A percentile compares a stretch with the other conserved stretches of the same genome.
phyloP scores from a whole-genome alignment of 164 flowering plant genomes.

The Vitis cinerea region DNA sequence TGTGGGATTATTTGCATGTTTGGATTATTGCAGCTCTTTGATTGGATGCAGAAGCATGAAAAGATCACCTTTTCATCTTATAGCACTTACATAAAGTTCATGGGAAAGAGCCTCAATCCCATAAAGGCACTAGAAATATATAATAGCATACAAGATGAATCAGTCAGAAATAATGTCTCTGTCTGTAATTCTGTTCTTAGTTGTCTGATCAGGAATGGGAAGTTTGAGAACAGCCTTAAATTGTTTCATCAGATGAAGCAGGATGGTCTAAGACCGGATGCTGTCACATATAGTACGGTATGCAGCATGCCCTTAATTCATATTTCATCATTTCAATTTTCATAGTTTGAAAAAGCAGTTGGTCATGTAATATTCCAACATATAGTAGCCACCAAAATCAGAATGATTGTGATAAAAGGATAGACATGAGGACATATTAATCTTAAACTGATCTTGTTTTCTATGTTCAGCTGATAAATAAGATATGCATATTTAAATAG shows the following conservation, averaged over 20 bases:
- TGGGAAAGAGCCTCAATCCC: conserved; percentile 54
- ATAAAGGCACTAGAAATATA: conserved; percentile 69
- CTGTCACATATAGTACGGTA: conserved; percentile 84
- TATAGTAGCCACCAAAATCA: too few species aligned
- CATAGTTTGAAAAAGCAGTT: not conserved
- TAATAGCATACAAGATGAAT: conserved; percentile 57
- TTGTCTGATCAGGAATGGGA: conserved; percentile 71
- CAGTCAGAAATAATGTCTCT: conserved; percentile 46
- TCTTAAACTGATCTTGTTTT: too few species aligned
- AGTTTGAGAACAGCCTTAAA: conserved; percentile 54
- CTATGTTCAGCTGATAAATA: too few species aligned
- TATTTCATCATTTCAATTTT: not conserved
- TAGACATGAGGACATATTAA: too few species aligned
- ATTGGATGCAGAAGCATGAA: conserved; percentile 76
- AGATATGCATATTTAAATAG: too few species aligned
- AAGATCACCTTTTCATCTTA: conserved; percentile 72
- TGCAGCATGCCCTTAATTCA: conserved; percentile 6
- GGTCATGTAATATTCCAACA: not conserved
- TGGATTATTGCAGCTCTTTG: conserved; percentile 65
- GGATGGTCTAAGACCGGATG: conserved; percentile 73
- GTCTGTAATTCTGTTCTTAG: conserved; percentile 80
- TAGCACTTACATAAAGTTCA: conserved; percentile 75
- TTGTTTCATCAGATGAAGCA: conserved; percentile 83
- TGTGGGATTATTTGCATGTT: not conserved
- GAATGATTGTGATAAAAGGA: too few species aligned